Evolutionary conservation across 2,329 filamentous ascomycete genomes (phyloP), one percentile per base, ranked within the genome.

Genomic region (Fusarium sublunatum): DNA sequence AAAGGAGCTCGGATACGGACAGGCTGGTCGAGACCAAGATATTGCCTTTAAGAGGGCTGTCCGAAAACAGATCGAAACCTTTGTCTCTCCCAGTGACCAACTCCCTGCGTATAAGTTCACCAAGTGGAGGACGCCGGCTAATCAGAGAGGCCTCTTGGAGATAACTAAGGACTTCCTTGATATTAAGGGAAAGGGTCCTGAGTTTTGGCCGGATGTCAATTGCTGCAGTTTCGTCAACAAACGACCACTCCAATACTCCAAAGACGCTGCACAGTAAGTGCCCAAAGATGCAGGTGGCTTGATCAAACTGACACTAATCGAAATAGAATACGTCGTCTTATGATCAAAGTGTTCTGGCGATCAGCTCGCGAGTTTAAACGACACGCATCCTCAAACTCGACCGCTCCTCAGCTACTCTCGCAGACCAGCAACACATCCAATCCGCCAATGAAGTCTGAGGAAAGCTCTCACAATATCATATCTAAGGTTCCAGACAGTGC

Each of bases 61-160:
- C 1, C 44, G 45, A 15, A 19, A 24, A 11, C 58, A 65, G 8
- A 32, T 57, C 2, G 35, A 15, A 3, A 22, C 7, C 1, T 69
- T 69, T 28, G 44, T 38, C 19, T 19, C 19, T 11, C 63, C 67
- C 6, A 43, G 26, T 1, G 38, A 50, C 4, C 40, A 28, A 0
- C 12, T 61, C 0, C 59, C 28, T 0, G 67, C 49, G 12, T 22
- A 42, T 1, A 54, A 45, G 7, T 43, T 68, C 11, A 42, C 54
- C 3, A 47, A 35, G 38, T 69, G 67, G 67, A 60, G 24, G 26
- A 28, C n/a, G 1, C 34, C 38, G 22, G 8, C 15, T 7, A 67
- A 69, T 9, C 64, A 68, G 6, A 47, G 36, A 31, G 67, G 61
- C 3, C 49, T 69, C 15, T 24, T 52, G n/a, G 64, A 69, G 12